phyloP scores from a whole-genome alignment of 73 alveolate genomes.

The Paraurostyla sp. region DNA sequence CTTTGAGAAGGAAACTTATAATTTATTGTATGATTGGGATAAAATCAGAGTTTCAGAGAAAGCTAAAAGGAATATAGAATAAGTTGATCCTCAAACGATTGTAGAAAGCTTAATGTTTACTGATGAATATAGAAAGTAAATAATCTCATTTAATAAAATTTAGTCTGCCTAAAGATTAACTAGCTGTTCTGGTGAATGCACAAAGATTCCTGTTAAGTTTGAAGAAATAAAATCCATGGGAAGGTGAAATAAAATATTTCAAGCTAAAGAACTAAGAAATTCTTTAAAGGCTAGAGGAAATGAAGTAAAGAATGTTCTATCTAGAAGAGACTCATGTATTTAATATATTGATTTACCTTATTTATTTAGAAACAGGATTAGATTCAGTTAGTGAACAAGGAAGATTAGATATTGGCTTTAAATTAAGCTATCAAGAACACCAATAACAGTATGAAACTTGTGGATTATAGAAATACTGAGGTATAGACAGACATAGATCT shows the following conservation, averaged over 20 bases:
- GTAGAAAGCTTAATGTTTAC: background rate
- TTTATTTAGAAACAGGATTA: background rate
- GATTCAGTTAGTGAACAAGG: background rate
- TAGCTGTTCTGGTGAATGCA: background rate
- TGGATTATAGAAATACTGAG: background rate
- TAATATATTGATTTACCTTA: too few relatives aligned
- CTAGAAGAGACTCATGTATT: background rate
- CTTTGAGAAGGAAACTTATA: background rate
- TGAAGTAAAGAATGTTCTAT: background rate
- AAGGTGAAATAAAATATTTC: background rate
- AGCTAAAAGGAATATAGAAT: background rate
- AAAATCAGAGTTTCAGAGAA: background rate
- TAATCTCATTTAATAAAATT: too few relatives aligned
- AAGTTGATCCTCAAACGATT: background rate
- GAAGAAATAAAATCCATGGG: background rate
- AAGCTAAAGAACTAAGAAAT: background rate
- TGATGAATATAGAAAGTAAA: background rate
- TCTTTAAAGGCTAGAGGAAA: background rate
- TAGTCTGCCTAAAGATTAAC: background rate
- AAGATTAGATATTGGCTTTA: background rate
- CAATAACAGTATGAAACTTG: background rate
- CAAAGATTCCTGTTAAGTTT: background rate
- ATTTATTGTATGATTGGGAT: background rate
- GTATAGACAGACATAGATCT: background rate
- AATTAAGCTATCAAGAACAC: background rate